Conservation (phyloP, 805 yeast genomes). For the Candida cerambycidarum region DNA sequence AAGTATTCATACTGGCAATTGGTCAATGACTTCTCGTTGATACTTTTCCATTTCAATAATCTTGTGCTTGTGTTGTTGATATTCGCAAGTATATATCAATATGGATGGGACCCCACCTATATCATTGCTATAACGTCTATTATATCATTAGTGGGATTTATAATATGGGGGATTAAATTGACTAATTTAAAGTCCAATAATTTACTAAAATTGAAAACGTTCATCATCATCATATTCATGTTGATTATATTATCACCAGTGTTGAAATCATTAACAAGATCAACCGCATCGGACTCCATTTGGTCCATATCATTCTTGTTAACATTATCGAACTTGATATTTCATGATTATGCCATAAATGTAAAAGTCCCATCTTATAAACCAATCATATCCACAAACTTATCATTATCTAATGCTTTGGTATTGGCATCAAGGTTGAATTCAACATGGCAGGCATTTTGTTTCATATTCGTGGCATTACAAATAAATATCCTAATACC, state of each 20-base stretch:
- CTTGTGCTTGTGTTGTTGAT: conserved; percentile 63
- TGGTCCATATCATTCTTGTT: conserved; percentile 90
- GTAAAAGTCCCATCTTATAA: conserved; percentile 26
- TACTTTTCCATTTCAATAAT: conserved; percentile 64
- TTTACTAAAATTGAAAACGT: conserved; percentile 50
- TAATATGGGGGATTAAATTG: conserved; percentile 22
- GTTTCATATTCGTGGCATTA: conserved; percentile 74
- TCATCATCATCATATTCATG: conserved; percentile 65
- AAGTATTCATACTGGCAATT: conserved; percentile 62
- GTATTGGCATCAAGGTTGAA: conserved; percentile 85
- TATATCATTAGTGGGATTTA: conserved; percentile 32
- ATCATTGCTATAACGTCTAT: conserved; percentile 36
- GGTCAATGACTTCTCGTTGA: conserved; percentile 68
- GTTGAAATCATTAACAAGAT: conserved; percentile 78
- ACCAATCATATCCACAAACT: conserved; percentile 74
- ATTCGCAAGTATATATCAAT: conserved; percentile 60
- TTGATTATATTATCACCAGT: conserved; percentile 85
- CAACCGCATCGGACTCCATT: conserved; percentile 90
- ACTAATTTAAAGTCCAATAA: conserved; percentile 12
- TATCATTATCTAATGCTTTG: conserved; percentile 81
- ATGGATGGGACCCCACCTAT: conserved; percentile 48
- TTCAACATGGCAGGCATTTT: conserved; percentile 74
- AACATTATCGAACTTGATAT: conserved; percentile 62
- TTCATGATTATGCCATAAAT: conserved; percentile 66
- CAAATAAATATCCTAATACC: conserved; percentile 75